A percentile compares a stretch with the other conserved stretches of the same genome.
These are phyloP conservation scores for Pseudopithomyces chartarum DNA, from an alignment of 2,329 filamentous ascomycete genomes.

Conservation along the genomic window DNA sequence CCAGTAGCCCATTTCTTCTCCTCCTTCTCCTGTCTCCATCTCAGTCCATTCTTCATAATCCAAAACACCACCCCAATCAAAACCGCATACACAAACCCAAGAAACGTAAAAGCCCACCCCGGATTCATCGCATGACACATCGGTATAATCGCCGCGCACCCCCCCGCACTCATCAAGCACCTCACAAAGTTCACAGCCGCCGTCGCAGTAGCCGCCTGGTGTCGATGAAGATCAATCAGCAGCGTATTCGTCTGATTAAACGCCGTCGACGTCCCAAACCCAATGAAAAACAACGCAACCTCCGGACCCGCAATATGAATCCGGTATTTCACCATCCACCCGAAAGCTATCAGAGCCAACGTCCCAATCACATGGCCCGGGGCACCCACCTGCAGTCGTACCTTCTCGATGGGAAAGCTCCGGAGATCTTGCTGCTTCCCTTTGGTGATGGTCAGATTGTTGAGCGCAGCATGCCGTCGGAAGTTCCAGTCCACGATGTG, in stretches of 20 bases:
- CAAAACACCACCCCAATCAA: slow-evolving; percentile 32
- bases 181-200: slow-evolving; percentile 45
- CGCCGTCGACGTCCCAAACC: slow-evolving; percentile 60
- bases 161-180: slow-evolving; percentile 45
- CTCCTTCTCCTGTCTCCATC: slow-evolving; percentile 32
- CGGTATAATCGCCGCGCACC: slow-evolving; percentile 44
- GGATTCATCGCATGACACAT: slow-evolving; percentile 51
- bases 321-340: slow-evolving; percentile 48
- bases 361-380: slow-evolving; percentile 42
- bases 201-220: slow-evolving; percentile 47
- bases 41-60: slow-evolving; percentile 39
- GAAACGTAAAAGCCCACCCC: slow-evolving; percentile 54
- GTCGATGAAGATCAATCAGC: slow-evolving; percentile 49
- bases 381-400: slow-evolving; percentile 48
- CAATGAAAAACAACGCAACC: slow-evolving; percentile 58
- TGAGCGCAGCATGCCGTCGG: slow-evolving; percentile 64
- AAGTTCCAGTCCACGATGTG: slow-evolving; percentile 73
- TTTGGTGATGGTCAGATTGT: slow-evolving; percentile 65
- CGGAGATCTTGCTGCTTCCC: slow-evolving; percentile 61
- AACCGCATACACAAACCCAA: slow-evolving; percentile 33
- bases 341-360: slow-evolving; percentile 45
- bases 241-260: slow-evolving; percentile 53
- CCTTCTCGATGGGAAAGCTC: slow-evolving; percentile 57
- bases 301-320: slow-evolving; percentile 49
- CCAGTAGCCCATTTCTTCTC: slow-evolving; percentile 15